phyloP scores from a whole-genome alignment of 148 eudicot species.

The Arbutus unedo region DNA sequence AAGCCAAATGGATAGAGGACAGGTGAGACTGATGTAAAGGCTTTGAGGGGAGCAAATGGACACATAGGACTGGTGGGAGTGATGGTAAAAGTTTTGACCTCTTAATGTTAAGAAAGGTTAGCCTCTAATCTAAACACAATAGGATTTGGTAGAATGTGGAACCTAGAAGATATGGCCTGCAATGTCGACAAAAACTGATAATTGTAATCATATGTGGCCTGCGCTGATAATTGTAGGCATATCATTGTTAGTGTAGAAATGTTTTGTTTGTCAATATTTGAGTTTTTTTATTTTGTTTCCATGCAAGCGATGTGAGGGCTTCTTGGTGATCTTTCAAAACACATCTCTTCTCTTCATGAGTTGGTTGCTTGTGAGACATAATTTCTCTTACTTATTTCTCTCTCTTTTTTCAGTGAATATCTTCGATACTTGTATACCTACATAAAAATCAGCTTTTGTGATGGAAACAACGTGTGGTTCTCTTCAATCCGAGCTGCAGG shows the following conservation, averaged over 20 bases:
- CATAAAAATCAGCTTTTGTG: constrained; percentile 30
- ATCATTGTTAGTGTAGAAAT: neutral
- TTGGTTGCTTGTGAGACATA: neutral
- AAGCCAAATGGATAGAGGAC: neutral
- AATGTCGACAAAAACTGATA: neutral
- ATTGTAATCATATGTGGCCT: no score
- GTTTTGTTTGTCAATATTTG: neutral
- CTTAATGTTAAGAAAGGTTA: neutral
- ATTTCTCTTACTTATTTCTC: no score
- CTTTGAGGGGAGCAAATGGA: neutral
- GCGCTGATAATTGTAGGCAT: neutral
- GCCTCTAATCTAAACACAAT: neutral
- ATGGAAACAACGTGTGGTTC: constrained; percentile 61
- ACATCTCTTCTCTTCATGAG: neutral
- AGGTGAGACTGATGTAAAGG: neutral
- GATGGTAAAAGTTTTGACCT: neutral
- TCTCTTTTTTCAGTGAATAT: constrained; percentile 11
- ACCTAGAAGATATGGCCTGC: neutral
- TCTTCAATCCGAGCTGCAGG: constrained; percentile 70
- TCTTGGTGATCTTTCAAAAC: neutral
- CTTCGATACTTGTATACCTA: constrained; percentile 22
- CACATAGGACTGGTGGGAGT: neutral
- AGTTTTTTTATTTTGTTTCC: neutral
- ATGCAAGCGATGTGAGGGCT: neutral
- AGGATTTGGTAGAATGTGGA: neutral